A percentile compares a stretch with the other conserved stretches of the same genome.
phyloP scores from a whole-genome alignment of 805 yeast species.

The Suhomyces sp. region DNA sequence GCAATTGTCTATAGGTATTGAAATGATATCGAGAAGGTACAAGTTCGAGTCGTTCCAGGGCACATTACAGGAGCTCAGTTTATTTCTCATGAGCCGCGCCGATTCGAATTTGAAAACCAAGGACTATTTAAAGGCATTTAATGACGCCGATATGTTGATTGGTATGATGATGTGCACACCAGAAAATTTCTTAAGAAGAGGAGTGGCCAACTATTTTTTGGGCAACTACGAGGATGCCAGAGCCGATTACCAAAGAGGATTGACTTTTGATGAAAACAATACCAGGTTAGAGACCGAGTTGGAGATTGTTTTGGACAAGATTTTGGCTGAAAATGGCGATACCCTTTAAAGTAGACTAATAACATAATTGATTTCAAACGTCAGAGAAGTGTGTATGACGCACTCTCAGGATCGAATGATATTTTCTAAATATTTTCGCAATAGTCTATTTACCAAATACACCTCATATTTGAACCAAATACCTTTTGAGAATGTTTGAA shows the following conservation, averaged over 20 bases:
- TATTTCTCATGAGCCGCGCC: conserved; percentile 66
- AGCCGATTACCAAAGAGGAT: conserved; percentile 69
- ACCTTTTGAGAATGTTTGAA: no score
- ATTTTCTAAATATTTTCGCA: no score
- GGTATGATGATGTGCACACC: conserved; percentile 58
- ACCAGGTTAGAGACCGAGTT: conserved; percentile 48
- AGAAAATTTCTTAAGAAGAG: conserved; percentile 70
- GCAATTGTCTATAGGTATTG: conserved; percentile 63
- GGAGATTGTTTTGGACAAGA: conserved; percentile 44
- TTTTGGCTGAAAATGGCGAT: conserved; percentile 62
- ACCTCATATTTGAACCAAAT: no score
- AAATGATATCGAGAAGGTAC: conserved; percentile 63
- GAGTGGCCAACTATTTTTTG: conserved; percentile 59
- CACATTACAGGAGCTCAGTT: conserved; percentile 63
- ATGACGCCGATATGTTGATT: conserved; percentile 66
- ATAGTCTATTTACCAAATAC: no score
- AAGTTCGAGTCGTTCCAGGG: conserved; percentile 74
- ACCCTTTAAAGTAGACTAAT: conserved; percentile 13
- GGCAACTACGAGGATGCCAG: conserved; percentile 63
- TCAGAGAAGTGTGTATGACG: no score
- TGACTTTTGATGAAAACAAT: conserved; percentile 58
- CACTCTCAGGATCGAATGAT: no score
- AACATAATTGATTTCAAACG: no score
- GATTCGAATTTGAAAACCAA: conserved; percentile 62
- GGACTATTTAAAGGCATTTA: conserved; percentile 56